Percentiles rank a stretch among this genome's conserved stretches.
Conservation (phyloP, 2,329 filamentous ascomycete genomes). For the Ophiostoma ulmi region DNA sequence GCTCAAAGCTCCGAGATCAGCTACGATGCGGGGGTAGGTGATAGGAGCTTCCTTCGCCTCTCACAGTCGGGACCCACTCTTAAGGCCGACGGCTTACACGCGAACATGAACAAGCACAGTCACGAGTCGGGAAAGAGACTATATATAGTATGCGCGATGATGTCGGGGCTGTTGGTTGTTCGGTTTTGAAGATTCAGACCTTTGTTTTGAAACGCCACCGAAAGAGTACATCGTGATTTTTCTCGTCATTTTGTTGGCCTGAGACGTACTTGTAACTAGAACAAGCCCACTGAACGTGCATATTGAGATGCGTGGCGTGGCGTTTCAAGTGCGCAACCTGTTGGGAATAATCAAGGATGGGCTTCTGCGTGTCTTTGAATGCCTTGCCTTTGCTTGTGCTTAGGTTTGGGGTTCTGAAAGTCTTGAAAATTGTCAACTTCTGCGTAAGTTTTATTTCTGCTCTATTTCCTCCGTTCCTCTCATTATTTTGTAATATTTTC, state of each 20-base stretch:
- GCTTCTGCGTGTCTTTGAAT: not conserved
- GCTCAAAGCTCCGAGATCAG: not conserved
- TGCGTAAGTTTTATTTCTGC: not conserved
- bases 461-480: not conserved
- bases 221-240: not conserved
- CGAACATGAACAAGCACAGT: not conserved
- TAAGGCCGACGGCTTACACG: constrained; percentile 5
- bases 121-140: not conserved
- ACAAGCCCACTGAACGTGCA: not conserved
- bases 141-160: not conserved
- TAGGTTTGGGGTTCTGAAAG: not conserved
- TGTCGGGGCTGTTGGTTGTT: not conserved
- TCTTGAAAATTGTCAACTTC: too few species aligned
- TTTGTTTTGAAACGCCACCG: not conserved
- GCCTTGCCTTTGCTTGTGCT: not conserved
- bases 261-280: not conserved
- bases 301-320: not conserved
- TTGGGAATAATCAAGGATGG: not conserved
- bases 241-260: not conserved
- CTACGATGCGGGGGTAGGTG: not conserved
- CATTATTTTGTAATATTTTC: too few species aligned
- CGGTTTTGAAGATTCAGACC: not conserved
- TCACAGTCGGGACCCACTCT: not conserved
- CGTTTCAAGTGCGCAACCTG: not conserved
- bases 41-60: not conserved